Conservation (phyloP, 2,329 filamentous ascomycete genomes). For the Arthroderma sp. region DNA sequence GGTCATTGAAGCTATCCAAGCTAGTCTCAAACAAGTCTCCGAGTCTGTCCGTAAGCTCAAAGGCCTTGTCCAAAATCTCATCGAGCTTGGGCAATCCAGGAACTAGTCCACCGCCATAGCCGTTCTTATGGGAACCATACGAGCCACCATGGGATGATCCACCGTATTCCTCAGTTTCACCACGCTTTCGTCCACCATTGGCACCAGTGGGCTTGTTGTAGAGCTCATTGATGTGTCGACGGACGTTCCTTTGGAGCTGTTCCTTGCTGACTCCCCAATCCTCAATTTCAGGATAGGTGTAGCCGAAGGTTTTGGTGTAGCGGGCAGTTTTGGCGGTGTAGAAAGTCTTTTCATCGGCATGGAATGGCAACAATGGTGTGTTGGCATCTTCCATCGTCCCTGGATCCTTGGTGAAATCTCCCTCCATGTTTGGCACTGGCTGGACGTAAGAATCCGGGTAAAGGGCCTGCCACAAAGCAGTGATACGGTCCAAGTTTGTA, state of each 20-base stretch:
- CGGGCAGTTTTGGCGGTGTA: slow-evolving; percentile 55
- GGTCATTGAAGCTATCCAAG: slow-evolving; percentile 9
- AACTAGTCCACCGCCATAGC: not conserved
- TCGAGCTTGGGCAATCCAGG: slow-evolving; percentile 17
- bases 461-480: slow-evolving; percentile 64
- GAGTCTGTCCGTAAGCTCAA: slow-evolving; percentile 8
- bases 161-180: slow-evolving; percentile 8
- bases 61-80: slow-evolving; percentile 5
- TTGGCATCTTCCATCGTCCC: slow-evolving; percentile 42
- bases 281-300: slow-evolving; percentile 57
- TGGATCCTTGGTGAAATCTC: slow-evolving; percentile 47
- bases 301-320: slow-evolving; percentile 50
- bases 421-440: slow-evolving; percentile 40
- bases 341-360: slow-evolving; percentile 42
- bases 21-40: slow-evolving; percentile 8
- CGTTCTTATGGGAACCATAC: no score
- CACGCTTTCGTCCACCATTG: slow-evolving; percentile 9
- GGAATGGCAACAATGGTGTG: slow-evolving; percentile 56
- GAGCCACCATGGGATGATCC: no score
- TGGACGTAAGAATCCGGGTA: slow-evolving; percentile 55
- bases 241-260: slow-evolving; percentile 32
- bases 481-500: slow-evolving; percentile 57
- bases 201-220: slow-evolving; percentile 33
- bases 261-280: slow-evolving; percentile 25
- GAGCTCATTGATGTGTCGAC: slow-evolving; percentile 44